Percentiles rank a stretch among this genome's conserved stretches.
phyloP scores from a whole-genome alignment of 2,329 filamentous ascomycete species.

The Trichophyton mentagrophytes region DNA sequence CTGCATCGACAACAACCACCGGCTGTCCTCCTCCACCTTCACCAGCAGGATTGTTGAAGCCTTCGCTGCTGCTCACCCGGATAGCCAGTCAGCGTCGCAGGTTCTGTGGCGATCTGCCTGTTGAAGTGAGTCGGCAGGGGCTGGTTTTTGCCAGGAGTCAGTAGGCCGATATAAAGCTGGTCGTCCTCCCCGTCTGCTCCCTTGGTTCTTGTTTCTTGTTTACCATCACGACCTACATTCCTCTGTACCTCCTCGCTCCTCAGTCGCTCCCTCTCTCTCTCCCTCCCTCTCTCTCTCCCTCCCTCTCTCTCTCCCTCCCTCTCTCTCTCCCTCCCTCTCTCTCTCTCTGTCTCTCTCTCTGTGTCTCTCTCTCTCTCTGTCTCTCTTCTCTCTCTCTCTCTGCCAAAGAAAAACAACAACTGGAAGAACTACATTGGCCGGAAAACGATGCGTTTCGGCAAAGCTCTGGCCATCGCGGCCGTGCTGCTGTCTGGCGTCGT shows the following conservation, averaged over 20 bases:
- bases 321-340: too few species aligned
- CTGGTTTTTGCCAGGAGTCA: neutral
- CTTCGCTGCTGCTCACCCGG: neutral
- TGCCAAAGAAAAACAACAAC: neutral
- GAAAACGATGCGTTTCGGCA: slow-evolving; percentile 9
- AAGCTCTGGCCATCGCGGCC: slow-evolving; percentile 7
- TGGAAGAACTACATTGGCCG: neutral
- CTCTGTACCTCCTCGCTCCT: too few species aligned
- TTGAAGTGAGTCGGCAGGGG: neutral
- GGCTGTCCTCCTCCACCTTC: neutral
- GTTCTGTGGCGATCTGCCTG: neutral
- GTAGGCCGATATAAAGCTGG: neutral
- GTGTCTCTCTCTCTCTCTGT: too few species aligned
- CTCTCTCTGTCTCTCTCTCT: too few species aligned
- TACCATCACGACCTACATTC: too few species aligned
- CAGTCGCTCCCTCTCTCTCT: too few species aligned
- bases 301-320: too few species aligned
- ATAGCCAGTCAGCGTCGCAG: neutral
- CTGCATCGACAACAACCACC: too few species aligned
- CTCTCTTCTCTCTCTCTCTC: too few species aligned
- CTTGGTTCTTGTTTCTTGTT: too few species aligned
- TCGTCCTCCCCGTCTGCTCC: neutral
- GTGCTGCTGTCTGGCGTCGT: slow-evolving; percentile 20
- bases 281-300: too few species aligned
- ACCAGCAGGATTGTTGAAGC: neutral